Evolutionary conservation across 2,329 filamentous ascomycete species (phyloP), one percentile per base, ranked within the genome.

Genomic region (Stemphylium vesicarium): DNA sequence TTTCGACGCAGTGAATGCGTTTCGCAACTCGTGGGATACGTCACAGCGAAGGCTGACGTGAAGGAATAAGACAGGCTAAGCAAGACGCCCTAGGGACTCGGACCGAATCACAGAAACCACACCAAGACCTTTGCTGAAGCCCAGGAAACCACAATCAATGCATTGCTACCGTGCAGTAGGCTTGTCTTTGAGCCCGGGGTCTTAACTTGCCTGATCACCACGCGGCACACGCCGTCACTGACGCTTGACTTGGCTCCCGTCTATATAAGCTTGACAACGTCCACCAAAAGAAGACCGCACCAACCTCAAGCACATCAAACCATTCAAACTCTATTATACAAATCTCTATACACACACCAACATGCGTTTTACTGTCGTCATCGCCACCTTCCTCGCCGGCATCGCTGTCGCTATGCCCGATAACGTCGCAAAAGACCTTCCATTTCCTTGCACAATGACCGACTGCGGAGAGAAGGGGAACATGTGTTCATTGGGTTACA

Each of bases 311-410:
- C 4, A 24, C 36, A 10, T 18, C 3, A 31, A 13, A 15, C 10
- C 46, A 40, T 2, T 2, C 11, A 26, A 47, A 10, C 24, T 16
- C 15, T 24, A n/a, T 40, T 24, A n/a, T 40, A 29, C 37, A 15
- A 38, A n/a, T 36, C 4, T 12, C 3, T 4, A 35, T n/a, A 36
- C 12, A 35, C 16, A 32, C 18, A 18, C 31, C 51, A 59, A 15
- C 2, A 64, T 64, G 62, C 62, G 57, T 45, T 22, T 57, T 31
- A 56, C 53, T n/a, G 38, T 63, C 41, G 18, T 64, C 35, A 5
- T 63, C 31, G 50, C 60, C 41, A 55, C 62, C 11, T 37, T 64
- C 42, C 44, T 64, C 4, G 58, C 57, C 9, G 54, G 53, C 51
- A 37, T 66, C 24, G 63, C 54, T 37, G 32, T n/a, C n/a, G n/a